phyloP scores from a whole-genome alignment of 768 basidiomycete genomes.

The Lenzites betulinus region DNA sequence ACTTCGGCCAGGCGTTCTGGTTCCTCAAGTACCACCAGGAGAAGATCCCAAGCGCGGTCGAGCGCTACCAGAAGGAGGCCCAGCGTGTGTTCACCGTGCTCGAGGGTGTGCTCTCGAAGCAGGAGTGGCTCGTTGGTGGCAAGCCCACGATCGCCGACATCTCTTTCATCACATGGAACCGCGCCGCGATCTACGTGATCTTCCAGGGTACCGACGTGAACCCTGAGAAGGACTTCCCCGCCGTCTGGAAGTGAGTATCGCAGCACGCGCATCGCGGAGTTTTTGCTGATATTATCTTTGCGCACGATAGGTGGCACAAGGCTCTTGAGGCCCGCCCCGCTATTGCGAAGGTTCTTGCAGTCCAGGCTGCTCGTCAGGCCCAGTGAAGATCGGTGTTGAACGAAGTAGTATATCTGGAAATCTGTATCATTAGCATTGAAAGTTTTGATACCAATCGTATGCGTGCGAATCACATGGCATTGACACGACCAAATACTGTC shows the following conservation, averaged over 20 bases:
- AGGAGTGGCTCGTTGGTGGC: slow-evolving; percentile 31
- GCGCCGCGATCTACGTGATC: slow-evolving; percentile 12
- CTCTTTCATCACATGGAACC: slow-evolving; percentile 29
- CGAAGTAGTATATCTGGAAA: background rate
- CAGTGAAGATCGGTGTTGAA: background rate
- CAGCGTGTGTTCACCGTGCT: slow-evolving; percentile 31
- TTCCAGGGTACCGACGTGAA: slow-evolving; percentile 14
- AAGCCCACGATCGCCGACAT: slow-evolving; percentile 32
- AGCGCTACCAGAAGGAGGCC: slow-evolving; percentile 34
- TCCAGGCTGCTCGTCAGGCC: background rate
- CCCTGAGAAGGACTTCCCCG: slow-evolving; percentile 26
- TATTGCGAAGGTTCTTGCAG: slow-evolving; percentile 17
- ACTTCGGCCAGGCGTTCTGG: slow-evolving; percentile 32
- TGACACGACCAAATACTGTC: no score
- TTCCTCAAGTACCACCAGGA: slow-evolving; percentile 31
- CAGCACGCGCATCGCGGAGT: background rate
- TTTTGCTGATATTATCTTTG: background rate
- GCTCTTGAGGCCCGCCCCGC: slow-evolving; percentile 16
- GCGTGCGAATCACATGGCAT: background rate
- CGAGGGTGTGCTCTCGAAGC: slow-evolving; percentile 32
- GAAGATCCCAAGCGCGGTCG: slow-evolving; percentile 32
- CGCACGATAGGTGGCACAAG: slow-evolving; percentile 26
- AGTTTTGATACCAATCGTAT: background rate
- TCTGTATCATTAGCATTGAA: background rate
- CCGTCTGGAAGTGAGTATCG: slow-evolving; percentile 19